Base-by-base conservation (phyloP, 1,284 basidiomycete species). In the Amylostereum areolatum region DNA sequence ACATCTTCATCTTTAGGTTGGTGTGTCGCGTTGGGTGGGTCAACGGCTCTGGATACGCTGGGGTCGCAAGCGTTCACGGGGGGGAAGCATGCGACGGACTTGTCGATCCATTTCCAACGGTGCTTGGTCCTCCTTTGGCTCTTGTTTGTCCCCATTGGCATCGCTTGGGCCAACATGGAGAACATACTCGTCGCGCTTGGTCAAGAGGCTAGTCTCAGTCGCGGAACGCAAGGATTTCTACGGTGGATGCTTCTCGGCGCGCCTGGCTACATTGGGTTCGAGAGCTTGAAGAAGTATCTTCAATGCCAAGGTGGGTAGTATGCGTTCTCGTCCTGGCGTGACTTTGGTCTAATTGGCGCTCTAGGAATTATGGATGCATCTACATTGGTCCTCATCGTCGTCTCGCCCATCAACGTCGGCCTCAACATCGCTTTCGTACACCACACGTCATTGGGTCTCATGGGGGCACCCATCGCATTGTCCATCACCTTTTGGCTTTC, bases 21-120 rank as follows among this genome's bases (percentile, higher is more conserved):
- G 83, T 82, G 80, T 58, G 72, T 89, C 50, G 85, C 85, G 4
- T 72, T 89, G 24, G 85, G 85, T 9, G 86, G 85, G 18, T 84
- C 85, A 1, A 89, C 86, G 1, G 85, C 85, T 7, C 69, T 89
- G 31, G 85, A 89, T 63, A 89, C 86, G 1, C 69, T 88, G 48
- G 85, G 85, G 37, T 89, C 85, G 4, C 83, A 86, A 57, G 77
- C 84, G 0, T 89, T 82, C 65, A 86, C 85, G 6, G 83, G 82
- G 30, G 75, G 79, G 37, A 67, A 61, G 49, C 69, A 62, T 37
- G 70, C 72, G 6, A 77, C 78, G 4, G 81, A 85, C 55, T 70
- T 89, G 7, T 84, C 83, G 2, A 61, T 87, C 30, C 83, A 87
- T 57, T 71, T 87, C 29, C 85, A 88, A 60, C 71, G 86, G 53